Evolutionary conservation across 306 rosid species (phyloP).

Genomic region (Trifolium pratense): DNA sequence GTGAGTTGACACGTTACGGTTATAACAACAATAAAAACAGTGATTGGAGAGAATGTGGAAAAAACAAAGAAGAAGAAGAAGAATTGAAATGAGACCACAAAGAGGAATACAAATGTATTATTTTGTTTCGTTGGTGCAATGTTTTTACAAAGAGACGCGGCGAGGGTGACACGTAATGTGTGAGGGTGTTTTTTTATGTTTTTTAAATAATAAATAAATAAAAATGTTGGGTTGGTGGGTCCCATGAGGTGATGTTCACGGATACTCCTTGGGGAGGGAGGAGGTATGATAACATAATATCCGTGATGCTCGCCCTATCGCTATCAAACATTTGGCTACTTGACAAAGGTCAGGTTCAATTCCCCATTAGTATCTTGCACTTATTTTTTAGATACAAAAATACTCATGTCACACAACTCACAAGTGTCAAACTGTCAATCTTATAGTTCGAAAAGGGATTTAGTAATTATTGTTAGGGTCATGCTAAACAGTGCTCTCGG

Average conservation of each 20-base stretch:
- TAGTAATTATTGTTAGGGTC: too few relatives aligned
- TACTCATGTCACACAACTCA: too few relatives aligned
- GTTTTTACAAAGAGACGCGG: constrained; percentile 9
- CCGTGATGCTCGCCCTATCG: constrained; percentile 14
- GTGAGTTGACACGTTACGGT: constrained; percentile 7
- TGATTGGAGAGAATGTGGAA: background rate
- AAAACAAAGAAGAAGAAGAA: background rate
- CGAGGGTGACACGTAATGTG: constrained; percentile 3
- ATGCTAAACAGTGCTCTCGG: too few relatives aligned
- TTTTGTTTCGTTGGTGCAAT: background rate
- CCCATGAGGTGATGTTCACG: constrained; percentile 9
- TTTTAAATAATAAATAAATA: too few relatives aligned
- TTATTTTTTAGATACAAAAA: background rate
- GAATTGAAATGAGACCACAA: background rate
- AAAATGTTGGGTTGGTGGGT: background rate
- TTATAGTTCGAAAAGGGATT: too few relatives aligned
- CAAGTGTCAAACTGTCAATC: too few relatives aligned
- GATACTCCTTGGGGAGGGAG: background rate
- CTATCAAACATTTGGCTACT: constrained; percentile 18
- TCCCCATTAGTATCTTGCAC: background rate
- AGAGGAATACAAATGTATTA: constrained; percentile 17
- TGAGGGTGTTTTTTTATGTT: background rate
- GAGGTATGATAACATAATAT: too few relatives aligned
- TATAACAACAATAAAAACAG: background rate
- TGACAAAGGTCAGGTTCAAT: background rate